A percentile compares a stretch with the other conserved stretches of the same genome.
Evolutionary conservation across 495 filamentous ascomycete genomes (phyloP).

Genomic region (Podospora sp.): DNA sequence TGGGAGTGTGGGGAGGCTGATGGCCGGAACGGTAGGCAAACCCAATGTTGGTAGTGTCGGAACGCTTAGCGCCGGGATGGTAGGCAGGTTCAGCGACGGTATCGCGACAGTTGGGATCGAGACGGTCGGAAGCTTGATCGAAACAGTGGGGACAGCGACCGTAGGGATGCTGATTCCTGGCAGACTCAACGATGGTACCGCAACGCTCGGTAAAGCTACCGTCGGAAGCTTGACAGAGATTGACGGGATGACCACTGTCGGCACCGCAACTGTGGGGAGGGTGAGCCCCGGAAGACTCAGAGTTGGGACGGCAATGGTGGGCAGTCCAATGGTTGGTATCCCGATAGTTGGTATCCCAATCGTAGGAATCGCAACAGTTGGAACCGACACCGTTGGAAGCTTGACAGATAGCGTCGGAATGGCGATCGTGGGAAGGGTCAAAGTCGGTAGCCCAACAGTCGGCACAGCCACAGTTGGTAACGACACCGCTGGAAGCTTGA

Average conservation of each 20-base stretch:
- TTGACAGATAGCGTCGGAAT: background rate
- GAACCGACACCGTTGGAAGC: background rate
- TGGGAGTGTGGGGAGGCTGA: background rate
- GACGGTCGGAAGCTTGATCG: background rate
- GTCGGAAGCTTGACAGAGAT: background rate
- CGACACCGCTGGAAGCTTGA: background rate
- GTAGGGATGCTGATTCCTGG: background rate
- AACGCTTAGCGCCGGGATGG: background rate
- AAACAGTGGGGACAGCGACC: background rate
- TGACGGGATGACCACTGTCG: background rate
- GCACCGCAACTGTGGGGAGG: background rate
- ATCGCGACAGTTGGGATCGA: background rate
- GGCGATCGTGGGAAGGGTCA: background rate
- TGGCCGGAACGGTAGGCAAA: background rate
- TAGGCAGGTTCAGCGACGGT: background rate
- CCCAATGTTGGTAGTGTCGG: background rate
- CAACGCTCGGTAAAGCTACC: no score
- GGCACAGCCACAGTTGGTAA: background rate
- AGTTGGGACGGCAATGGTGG: no score
- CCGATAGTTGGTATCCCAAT: background rate
- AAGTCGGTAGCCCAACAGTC: background rate
- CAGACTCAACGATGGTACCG: background rate
- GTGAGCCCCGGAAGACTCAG: background rate
- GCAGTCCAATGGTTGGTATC: background rate
- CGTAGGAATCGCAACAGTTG: background rate